phyloP scores from a whole-genome alignment of 208 protist species.

The Endotrypanum monterogeii region DNA sequence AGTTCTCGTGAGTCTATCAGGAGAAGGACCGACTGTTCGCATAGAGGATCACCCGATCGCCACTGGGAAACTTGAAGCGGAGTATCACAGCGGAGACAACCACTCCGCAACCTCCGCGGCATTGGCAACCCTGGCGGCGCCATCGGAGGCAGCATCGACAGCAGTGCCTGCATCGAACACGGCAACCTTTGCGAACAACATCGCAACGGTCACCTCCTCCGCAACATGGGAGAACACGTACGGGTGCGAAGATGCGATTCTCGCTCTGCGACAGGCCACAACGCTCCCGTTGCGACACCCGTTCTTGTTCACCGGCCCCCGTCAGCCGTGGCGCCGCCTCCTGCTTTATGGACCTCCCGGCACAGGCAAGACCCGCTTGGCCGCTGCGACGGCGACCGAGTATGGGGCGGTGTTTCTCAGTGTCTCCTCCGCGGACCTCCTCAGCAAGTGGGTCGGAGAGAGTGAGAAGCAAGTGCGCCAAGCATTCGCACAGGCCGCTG shows the following conservation, averaged over 20 bases:
- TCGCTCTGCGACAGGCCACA: constrained; percentile 96
- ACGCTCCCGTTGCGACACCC: constrained; percentile 97
- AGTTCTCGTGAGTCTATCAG: constrained; percentile 12
- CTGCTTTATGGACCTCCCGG: constrained; percentile 98
- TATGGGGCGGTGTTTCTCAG: constrained; percentile 93
- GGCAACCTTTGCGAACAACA: neutral
- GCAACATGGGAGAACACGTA: constrained; percentile 68
- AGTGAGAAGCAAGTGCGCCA: constrained; percentile 94
- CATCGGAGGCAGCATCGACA: neutral
- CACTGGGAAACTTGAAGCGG: neutral
- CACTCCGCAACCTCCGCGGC: neutral
- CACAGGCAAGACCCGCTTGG: constrained; percentile 98
- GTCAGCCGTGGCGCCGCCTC: constrained; percentile 95
- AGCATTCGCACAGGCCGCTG: constrained; percentile 88
- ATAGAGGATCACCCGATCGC: neutral
- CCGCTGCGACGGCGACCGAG: constrained; percentile 96
- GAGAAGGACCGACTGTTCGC: neutral
- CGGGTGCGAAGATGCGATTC: constrained; percentile 95
- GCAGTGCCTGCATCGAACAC: neutral
- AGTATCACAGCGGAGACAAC: neutral
- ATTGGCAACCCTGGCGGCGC: neutral
- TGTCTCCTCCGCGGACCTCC: constrained; percentile 94
- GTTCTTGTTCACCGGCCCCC: constrained; percentile 95
- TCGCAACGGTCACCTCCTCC: neutral
- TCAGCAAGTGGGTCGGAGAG: constrained; percentile 98